Conservation (phyloP, 2,329 filamentous ascomycete species). For the Pseudopyrenochaeta lycopersici region DNA sequence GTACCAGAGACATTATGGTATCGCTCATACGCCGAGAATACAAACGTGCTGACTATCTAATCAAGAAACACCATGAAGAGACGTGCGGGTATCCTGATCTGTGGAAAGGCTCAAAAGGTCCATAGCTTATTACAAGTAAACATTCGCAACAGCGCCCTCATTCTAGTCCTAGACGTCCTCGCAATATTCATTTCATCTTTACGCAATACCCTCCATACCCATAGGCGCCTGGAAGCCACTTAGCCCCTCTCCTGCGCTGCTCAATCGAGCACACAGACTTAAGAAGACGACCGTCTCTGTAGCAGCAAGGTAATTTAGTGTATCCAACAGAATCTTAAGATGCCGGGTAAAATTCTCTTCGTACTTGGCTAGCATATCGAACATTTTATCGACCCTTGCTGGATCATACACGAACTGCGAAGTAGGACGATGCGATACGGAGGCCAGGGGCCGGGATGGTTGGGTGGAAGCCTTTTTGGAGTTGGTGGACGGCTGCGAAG, state of each 20-base stretch:
- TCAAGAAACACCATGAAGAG: background rate
- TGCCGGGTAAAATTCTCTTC: slow-evolving; percentile 93
- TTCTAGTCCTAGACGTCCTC: background rate
- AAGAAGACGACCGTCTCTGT: slow-evolving; percentile 96
- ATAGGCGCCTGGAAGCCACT: slow-evolving; percentile 34
- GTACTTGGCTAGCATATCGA: slow-evolving; percentile 89
- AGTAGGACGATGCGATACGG: slow-evolving; percentile 25
- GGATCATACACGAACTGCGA: slow-evolving; percentile 63
- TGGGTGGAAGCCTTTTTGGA: slow-evolving; percentile 13
- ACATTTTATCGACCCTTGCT: slow-evolving; percentile 74
- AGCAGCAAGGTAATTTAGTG: slow-evolving; percentile 94
- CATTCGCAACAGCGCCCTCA: too few species aligned
- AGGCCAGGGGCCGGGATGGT: slow-evolving; percentile 12
- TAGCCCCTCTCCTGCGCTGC: slow-evolving; percentile 78
- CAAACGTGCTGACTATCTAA: background rate
- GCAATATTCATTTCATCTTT: background rate
- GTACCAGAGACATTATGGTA: slow-evolving; percentile 8
- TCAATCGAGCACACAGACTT: slow-evolving; percentile 83
- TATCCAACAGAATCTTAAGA: slow-evolving; percentile 91
- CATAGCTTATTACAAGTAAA: too few species aligned
- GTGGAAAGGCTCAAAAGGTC: too few species aligned
- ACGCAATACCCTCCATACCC: slow-evolving; percentile 33
- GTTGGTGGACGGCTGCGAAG: slow-evolving; percentile 6
- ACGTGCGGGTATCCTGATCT: too few species aligned
- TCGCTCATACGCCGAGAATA: slow-evolving; percentile 14